Percentiles rank a stretch among this genome's conserved stretches.
Conservation (phyloP, 1,284 basidiomycete species). For the Cryptococcus sp. region DNA sequence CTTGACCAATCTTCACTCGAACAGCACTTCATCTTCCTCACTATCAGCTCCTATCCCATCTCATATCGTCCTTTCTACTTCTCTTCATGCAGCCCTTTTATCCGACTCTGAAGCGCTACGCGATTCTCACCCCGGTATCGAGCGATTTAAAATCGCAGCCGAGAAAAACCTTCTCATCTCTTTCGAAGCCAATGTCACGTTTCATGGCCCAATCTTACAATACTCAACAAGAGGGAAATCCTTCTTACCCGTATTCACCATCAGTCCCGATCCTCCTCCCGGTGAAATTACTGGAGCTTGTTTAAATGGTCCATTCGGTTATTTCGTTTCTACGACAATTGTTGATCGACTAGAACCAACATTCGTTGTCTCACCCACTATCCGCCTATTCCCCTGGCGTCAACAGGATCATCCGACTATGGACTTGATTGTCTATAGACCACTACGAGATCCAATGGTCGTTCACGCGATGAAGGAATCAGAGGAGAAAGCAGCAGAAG, state of each 20-base stretch:
- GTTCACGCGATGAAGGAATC: slow-evolving; percentile 33
- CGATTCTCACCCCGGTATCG: slow-evolving; percentile 63
- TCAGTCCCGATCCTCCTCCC: slow-evolving; percentile 14
- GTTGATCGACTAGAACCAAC: slow-evolving; percentile 75
- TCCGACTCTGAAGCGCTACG: slow-evolving; percentile 74
- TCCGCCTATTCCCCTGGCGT: slow-evolving; percentile 33
- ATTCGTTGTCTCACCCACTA: slow-evolving; percentile 69
- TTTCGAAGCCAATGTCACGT: slow-evolving; percentile 60
- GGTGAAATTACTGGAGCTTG: slow-evolving; percentile 50
- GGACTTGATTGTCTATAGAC: slow-evolving; percentile 80
- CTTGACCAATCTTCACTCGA: slow-evolving; percentile 54
- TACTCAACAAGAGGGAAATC: slow-evolving; percentile 57
- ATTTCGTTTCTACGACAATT: slow-evolving; percentile 75
- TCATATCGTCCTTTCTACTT: slow-evolving; percentile 52
- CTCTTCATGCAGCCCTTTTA: slow-evolving; percentile 83
- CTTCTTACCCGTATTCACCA: slow-evolving; percentile 51
- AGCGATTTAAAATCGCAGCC: slow-evolving; percentile 83
- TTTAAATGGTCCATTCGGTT: slow-evolving; percentile 70
- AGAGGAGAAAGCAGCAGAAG: slow-evolving; percentile 43
- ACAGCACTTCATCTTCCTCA: slow-evolving; percentile 56
- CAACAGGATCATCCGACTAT: slow-evolving; percentile 50
- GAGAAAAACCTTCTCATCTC: slow-evolving; percentile 66
- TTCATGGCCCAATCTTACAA: slow-evolving; percentile 51
- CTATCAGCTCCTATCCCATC: slow-evolving; percentile 21
- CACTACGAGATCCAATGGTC: slow-evolving; percentile 61